Evolutionary conservation across 192 early-diverging fungal species (phyloP), one percentile per base, ranked within the genome.

Genomic region (Entomortierella lignicola): DNA sequence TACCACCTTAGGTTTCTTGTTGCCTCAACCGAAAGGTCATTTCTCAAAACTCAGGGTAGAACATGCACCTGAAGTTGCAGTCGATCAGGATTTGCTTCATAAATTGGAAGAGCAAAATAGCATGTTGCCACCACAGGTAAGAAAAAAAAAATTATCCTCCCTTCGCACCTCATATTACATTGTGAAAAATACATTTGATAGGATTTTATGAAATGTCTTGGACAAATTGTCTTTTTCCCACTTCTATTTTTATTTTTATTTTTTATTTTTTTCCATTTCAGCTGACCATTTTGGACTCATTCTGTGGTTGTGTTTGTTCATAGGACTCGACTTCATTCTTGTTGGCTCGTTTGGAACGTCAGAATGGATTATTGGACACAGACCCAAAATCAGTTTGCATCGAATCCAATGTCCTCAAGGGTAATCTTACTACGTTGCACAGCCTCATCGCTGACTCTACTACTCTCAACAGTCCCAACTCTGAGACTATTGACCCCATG

Each of bases 301-400:
- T n/a, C n/a, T n/a, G n/a, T n/a, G n/a, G n/a, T n/a, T n/a, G n/a
- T n/a, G n/a, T n/a, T n/a, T n/a, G n/a, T n/a, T n/a, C 50, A 71
- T 72, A 89, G 88, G 84, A 84, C 57, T 86, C 86, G 5, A 86
- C 84, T 21, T 77, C 83, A 32, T 90, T 88, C 65, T 71, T 90
- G 37, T 60, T 90, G 34, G 88, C 89, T 26, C 85, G 83, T 8
- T 58, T 90, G 15, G 89, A 90, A 59, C 74, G 82, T 44, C 89
- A 90, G 71, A 90, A 90, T 82, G 86, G 87, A 23, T 55, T 89
- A 48, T 65, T 90, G 44, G 83, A 88, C 44, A 85, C 77, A 20
- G 89, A 90, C 64, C 89, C 88, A 27, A 89, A 89, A 67, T 86
- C 88, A 0, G 56, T 89, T 29, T 89, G 83, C 56, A 89, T 89